Evolutionary conservation across 2,329 filamentous ascomycete species (phyloP).

Genomic region (Blastomyces percursus): DNA sequence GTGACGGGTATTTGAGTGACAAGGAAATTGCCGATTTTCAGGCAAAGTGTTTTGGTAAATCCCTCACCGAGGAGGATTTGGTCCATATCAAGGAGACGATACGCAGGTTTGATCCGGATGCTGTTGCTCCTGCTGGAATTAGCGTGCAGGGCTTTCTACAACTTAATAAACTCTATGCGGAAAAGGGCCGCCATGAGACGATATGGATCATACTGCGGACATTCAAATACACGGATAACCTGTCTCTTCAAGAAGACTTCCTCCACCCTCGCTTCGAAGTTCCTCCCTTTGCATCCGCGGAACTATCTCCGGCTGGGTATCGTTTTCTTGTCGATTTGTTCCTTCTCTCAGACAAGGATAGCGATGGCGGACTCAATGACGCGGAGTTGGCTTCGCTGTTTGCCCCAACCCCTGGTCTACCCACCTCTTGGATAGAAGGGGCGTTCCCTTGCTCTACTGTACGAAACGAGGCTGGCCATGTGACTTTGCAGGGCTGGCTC

Average conservation of each 20-base stretch:
- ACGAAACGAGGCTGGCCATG: conserved; percentile 85
- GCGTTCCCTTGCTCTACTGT: conserved; percentile 90
- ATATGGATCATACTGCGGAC: conserved; percentile 95
- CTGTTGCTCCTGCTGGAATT: conserved; percentile 59
- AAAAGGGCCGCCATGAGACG: conserved; percentile 94
- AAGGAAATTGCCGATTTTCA: conserved; percentile 87
- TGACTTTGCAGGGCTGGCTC: conserved; percentile 94
- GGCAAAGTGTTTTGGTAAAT: conserved; percentile 80
- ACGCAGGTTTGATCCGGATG: conserved; percentile 53
- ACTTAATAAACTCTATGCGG: conserved; percentile 90
- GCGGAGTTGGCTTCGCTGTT: conserved; percentile 77
- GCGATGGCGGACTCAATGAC: conserved; percentile 85
- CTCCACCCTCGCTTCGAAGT: conserved; percentile 91
- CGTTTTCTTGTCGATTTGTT: conserved; percentile 97
- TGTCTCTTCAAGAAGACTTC: conserved; percentile 83
- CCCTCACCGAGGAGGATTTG: conserved; percentile 67
- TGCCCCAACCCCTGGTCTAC: conserved; percentile 82
- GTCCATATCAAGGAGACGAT: conserved; percentile 86
- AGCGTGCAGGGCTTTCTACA: conserved; percentile 74
- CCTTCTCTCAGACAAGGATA: conserved; percentile 90
- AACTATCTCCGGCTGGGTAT: conserved; percentile 88
- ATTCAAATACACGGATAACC: conserved; percentile 90
- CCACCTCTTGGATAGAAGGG: conserved; percentile 74
- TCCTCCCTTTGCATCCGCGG: conserved; percentile 80
- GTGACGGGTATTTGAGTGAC: conserved; percentile 85